These are phyloP conservation scores for Excoecaria agallocha DNA, from an alignment of 345 rosid species.

Conservation along the genomic window DNA sequence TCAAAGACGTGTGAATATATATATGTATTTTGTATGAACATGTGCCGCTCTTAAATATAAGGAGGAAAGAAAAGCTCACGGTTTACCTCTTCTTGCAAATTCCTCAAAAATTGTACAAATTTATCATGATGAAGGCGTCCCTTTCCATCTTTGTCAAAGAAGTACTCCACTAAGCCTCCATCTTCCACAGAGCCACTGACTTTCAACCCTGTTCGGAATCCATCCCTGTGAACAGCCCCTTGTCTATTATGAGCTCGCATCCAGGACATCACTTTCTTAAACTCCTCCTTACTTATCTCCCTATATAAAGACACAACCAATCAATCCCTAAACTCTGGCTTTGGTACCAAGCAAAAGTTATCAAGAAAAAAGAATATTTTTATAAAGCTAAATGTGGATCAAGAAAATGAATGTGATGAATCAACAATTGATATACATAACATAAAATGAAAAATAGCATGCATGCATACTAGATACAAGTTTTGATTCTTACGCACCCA, in stretches of 20 bases:
- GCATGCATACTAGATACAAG: neutral
- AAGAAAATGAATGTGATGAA: neutral
- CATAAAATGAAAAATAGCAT: neutral
- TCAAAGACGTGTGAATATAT: neutral
- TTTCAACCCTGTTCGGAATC: conserved; percentile 61
- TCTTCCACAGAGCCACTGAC: conserved; percentile 61
- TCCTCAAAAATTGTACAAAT: conserved; percentile 70
- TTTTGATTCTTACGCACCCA: conserved; percentile 51
- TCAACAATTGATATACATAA: neutral
- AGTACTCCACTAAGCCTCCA: conserved; percentile 84
- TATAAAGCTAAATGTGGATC: neutral
- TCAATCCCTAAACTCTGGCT: conserved; percentile 8
- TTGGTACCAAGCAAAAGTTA: neutral
- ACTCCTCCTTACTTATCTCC: conserved; percentile 78
- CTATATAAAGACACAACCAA: conserved; percentile 33
- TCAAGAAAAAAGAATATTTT: neutral
- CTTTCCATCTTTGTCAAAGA: conserved; percentile 82
- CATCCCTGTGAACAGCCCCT: conserved; percentile 69
- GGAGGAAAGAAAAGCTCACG: neutral
- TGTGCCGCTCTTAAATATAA: neutral
- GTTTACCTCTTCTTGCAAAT: conserved; percentile 71
- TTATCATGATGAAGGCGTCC: conserved; percentile 60
- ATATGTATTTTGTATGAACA: neutral
- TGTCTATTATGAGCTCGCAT: conserved; percentile 86
- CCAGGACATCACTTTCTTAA: conserved; percentile 87